Evolutionary conservation across 148 eudicot genomes (phyloP).

Genomic region (Persicaria tinctoria): DNA sequence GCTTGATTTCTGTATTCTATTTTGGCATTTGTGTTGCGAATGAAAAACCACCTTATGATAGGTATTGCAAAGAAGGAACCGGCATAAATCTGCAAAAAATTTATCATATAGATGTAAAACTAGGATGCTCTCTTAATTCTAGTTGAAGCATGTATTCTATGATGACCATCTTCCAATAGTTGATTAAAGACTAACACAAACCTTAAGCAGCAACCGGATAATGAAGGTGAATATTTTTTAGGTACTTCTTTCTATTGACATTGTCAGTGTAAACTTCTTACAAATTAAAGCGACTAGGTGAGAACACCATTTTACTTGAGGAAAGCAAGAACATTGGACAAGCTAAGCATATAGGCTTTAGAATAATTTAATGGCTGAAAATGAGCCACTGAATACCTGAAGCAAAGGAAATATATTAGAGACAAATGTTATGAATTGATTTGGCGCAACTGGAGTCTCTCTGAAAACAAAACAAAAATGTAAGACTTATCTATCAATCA

Average conservation of each 20-base stretch:
- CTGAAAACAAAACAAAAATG: slow-evolving; percentile 29
- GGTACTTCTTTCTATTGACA: neutral
- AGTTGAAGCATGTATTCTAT: neutral
- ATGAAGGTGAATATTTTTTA: neutral
- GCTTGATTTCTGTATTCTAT: slow-evolving; percentile 68
- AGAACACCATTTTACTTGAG: neutral
- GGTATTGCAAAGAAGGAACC: slow-evolving; percentile 97
- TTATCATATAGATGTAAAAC: neutral
- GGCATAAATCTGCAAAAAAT: slow-evolving; percentile 76
- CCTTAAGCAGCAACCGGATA: neutral
- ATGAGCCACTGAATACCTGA: slow-evolving; percentile 48
- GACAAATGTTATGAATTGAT: slow-evolving; percentile 70
- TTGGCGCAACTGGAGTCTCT: slow-evolving; percentile 43
- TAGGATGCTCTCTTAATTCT: neutral
- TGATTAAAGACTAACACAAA: neutral
- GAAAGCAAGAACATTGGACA: neutral
- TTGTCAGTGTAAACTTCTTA: neutral
- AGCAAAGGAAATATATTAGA: slow-evolving; percentile 70
- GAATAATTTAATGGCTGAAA: neutral
- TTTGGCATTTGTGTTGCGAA: slow-evolving; percentile 47
- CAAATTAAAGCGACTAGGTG: neutral
- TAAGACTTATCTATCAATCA: neutral
- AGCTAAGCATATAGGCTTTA: neutral
- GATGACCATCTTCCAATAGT: neutral
- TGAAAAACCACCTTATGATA: slow-evolving; percentile 66